phyloP scores from a whole-genome alignment of 192 early-diverging fungal genomes.

The Umbelopsis sp. region DNA sequence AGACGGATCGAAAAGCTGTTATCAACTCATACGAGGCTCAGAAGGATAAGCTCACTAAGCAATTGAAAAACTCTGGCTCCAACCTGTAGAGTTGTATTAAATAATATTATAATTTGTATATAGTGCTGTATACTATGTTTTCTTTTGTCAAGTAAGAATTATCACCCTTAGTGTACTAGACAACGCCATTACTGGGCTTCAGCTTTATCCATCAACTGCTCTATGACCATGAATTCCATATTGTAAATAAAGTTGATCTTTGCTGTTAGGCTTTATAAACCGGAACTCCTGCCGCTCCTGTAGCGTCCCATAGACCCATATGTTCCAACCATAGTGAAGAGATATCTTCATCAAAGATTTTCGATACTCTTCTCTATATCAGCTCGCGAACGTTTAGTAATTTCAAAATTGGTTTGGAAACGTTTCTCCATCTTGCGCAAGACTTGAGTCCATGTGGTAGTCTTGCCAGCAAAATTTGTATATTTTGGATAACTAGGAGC shows the following conservation, averaged over 20 bases:
- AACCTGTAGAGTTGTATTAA: background rate
- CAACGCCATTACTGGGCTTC: background rate
- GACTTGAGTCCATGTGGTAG: background rate
- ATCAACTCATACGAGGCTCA: background rate
- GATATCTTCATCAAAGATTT: background rate
- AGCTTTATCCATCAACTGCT: background rate
- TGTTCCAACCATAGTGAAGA: background rate
- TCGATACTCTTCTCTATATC: background rate
- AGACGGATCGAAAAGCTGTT: background rate
- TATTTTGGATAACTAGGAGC: background rate
- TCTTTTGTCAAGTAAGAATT: too few relatives aligned
- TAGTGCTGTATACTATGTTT: background rate
- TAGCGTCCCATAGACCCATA: background rate
- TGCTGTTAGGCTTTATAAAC: background rate
- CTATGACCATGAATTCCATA: background rate
- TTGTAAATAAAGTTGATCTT: background rate
- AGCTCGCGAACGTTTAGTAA: background rate
- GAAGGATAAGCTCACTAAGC: background rate
- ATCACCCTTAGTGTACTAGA: too few relatives aligned
- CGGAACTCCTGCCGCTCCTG: background rate
- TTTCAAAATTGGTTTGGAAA: background rate
- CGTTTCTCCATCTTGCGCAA: background rate
- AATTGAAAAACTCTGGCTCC: background rate
- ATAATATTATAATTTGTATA: background rate
- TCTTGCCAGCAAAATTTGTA: background rate